Conservation (phyloP, 2,329 filamentous ascomycete genomes). For the Thielaviopsis euricoi region DNA sequence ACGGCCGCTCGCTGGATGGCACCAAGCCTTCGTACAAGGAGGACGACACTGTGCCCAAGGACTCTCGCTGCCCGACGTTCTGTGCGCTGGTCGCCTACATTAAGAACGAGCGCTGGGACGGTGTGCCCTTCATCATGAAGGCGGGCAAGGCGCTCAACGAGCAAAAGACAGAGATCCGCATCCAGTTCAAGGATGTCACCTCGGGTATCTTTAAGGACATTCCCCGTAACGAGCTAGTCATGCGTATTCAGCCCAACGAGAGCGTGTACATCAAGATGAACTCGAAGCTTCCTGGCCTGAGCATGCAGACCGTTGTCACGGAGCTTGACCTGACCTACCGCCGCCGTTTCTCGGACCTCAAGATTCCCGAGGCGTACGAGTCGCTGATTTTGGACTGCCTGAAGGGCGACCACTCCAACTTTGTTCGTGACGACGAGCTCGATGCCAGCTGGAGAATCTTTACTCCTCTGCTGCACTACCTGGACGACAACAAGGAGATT, state of each 20-base stretch:
- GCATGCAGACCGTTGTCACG: constrained; percentile 98
- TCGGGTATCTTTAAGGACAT: constrained; percentile 99
- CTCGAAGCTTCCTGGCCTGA: constrained; percentile 93
- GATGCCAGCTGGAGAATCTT: constrained; percentile 98
- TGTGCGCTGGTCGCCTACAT: constrained; percentile 95
- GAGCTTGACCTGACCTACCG: constrained; percentile 97
- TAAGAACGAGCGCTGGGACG: constrained; percentile 99
- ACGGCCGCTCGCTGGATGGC: constrained; percentile 88
- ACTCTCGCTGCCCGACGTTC: constrained; percentile 95
- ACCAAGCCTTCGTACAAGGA: constrained; percentile 97
- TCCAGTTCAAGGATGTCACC: constrained; percentile 98
- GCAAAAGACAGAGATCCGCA: constrained; percentile 98
- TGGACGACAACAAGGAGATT: constrained; percentile 98
- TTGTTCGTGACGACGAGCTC: constrained; percentile 89
- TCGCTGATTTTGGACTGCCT: constrained; percentile 92
- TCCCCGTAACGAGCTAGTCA: constrained; percentile 95
- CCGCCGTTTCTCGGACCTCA: constrained; percentile 94
- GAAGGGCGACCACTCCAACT: constrained; percentile 99
- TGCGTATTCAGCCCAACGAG: constrained; percentile 98
- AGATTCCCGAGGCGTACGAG: constrained; percentile 98
- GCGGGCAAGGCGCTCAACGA: constrained; percentile 97
- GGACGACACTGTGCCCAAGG: constrained; percentile 93
- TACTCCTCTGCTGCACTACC: constrained; percentile 89
- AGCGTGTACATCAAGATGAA: constrained; percentile 99
- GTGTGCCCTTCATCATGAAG: constrained; percentile 98